Base-by-base conservation (phyloP, 2,329 filamentous ascomycete genomes). In the Sarocladium strictum region DNA sequence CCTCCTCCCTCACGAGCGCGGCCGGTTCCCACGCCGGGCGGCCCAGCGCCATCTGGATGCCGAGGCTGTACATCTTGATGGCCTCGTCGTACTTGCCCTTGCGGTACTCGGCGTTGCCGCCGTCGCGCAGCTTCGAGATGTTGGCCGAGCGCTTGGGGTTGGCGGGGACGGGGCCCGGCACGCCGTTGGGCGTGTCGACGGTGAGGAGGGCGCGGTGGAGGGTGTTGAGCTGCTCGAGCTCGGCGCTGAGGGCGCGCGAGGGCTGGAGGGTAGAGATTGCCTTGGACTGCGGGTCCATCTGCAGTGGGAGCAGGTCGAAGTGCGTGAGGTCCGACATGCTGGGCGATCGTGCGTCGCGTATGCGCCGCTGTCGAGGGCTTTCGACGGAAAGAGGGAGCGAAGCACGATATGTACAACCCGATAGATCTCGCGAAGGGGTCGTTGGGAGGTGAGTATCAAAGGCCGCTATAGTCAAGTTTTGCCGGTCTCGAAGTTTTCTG, bases 141-240 rank as follows among this genome's bases (percentile, higher is more conserved):
- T 92, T 85, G 33, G 89, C 90, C 60, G 82, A 86, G 65, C 93
- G 90, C 75, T 97, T 96, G 53, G 90, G 92, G 77, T 96, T 95
- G 58, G 97, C 86, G 57, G 92, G 92, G 40, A 96, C 80, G 0
- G 94, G 94, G 49, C 73, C 78, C 56, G 82, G 79, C 5, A 86
- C 82, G 27, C 75, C 70, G 43, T 83, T 78, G 61, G 90, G 81
- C 10, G 61, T 60, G 11, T 70, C 69, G 57, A 67, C 54, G 63
- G 72, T 71, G 62, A 94, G 76, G 57, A 97, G 81, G 41, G 80
- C 71, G 61, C 84, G 84, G 82, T 96, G 89, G 52, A 97, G 83
- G 52, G 71, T 66, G 78, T 96, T 97, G 58, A 97, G 84, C 40
- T 84, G 76, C 32, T 79, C 73, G 61, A 97, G 84, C 68, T 90